Conservation (phyloP, 2,329 filamentous ascomycete genomes). For the Salinomyces thailandicus region DNA sequence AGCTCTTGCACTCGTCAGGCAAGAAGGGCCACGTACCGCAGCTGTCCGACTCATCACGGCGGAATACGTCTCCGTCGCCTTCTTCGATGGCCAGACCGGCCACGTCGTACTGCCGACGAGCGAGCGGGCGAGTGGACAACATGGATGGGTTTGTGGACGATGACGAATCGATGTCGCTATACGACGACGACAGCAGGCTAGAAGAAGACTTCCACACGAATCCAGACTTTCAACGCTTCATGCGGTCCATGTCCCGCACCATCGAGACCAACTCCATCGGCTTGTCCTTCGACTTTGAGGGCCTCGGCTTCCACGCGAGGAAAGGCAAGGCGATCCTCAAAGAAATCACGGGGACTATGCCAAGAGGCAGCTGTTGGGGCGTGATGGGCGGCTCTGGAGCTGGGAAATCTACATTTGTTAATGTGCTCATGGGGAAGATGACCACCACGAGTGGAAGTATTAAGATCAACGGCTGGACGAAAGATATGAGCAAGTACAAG, state of each 20-base stretch:
- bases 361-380: constrained; percentile 45
- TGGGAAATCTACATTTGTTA: constrained; percentile 50
- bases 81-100: neutral
- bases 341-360: constrained; percentile 45
- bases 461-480: constrained; percentile 41
- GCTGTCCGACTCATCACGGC: constrained; percentile 13
- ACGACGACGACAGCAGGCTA: constrained; percentile 17
- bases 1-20: constrained; percentile 12
- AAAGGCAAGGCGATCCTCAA: constrained; percentile 36
- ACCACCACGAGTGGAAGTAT: constrained; percentile 40
- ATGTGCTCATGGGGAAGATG: constrained; percentile 51
- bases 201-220: constrained; percentile 22
- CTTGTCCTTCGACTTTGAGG: constrained; percentile 43
- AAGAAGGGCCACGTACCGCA: constrained; percentile 25
- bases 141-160: constrained; percentile 18
- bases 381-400: constrained; percentile 53
- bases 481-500: constrained; percentile 41
- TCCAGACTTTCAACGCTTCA: constrained; percentile 38
- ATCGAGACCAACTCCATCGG: constrained; percentile 44
- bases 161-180: constrained; percentile 21
- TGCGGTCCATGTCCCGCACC: constrained; percentile 44
- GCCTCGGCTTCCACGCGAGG: constrained; percentile 28
- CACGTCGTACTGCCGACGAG: constrained; percentile 12
- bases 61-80: constrained; percentile 3
- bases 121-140: constrained; percentile 17